Percentiles rank a stretch among this genome's conserved stretches.
Evolutionary conservation across 1,284 basidiomycete genomes (phyloP).

Genomic region (Apiotrichum montevideense): DNA sequence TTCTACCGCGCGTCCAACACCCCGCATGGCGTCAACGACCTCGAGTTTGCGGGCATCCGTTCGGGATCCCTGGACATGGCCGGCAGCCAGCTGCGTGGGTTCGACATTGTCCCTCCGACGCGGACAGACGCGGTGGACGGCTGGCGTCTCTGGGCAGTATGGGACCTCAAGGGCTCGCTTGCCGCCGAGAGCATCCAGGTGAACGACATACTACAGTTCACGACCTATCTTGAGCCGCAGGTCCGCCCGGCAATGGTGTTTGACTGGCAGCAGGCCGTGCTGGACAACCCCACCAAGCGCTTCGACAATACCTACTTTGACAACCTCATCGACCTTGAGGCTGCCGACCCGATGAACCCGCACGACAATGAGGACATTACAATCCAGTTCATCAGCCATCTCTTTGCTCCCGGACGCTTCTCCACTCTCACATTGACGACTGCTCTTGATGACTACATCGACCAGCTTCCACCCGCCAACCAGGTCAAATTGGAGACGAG

Average conservation of each 20-base stretch:
- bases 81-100: slow-evolving; percentile 43
- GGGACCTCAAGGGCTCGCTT: slow-evolving; percentile 39
- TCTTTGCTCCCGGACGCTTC: slow-evolving; percentile 81
- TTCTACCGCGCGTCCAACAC: slow-evolving; percentile 38
- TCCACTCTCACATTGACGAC: slow-evolving; percentile 70
- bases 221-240: slow-evolving; percentile 26
- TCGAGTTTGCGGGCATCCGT: slow-evolving; percentile 36
- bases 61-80: slow-evolving; percentile 23
- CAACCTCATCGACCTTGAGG: slow-evolving; percentile 61
- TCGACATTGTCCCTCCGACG: slow-evolving; percentile 37
- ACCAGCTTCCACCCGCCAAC: slow-evolving; percentile 49
- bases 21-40: slow-evolving; percentile 24
- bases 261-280: slow-evolving; percentile 31
- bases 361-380: slow-evolving; percentile 46
- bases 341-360: slow-evolving; percentile 52
- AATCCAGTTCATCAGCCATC: slow-evolving; percentile 69
- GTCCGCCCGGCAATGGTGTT: slow-evolving; percentile 20
- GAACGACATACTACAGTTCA: slow-evolving; percentile 37
- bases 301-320: slow-evolving; percentile 81
- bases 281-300: slow-evolving; percentile 53
- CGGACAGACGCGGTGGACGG: slow-evolving; percentile 27
- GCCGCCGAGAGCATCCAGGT: slow-evolving; percentile 26
- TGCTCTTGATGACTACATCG: slow-evolving; percentile 73
- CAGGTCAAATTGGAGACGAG: slow-evolving; percentile 18
- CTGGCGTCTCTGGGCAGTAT: slow-evolving; percentile 47